A percentile compares a stretch with the other conserved stretches of the same genome.
Evolutionary conservation across 106 monocot species (phyloP).

Genomic region (Phalaenopsis aphrodite): DNA sequence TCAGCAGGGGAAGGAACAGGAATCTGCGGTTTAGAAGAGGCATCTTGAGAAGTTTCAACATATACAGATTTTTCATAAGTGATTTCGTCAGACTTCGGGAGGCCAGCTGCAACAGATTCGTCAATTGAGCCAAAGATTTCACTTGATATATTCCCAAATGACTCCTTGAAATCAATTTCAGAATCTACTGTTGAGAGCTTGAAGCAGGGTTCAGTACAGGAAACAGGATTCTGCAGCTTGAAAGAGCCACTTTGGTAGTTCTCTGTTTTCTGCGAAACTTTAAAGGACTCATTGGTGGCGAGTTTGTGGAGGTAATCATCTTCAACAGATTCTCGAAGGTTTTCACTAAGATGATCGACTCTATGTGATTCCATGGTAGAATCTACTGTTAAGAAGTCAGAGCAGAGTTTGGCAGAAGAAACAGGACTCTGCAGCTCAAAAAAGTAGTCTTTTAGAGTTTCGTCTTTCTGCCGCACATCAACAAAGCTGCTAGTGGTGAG

Average conservation of each 20-base stretch:
- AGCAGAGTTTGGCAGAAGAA: neutral
- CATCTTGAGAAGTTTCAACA: neutral
- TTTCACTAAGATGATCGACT: neutral
- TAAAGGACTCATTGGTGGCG: neutral
- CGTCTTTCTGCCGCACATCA: neutral
- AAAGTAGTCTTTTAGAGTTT: neutral
- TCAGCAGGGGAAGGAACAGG: no score
- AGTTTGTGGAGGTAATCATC: neutral
- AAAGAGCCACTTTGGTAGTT: no score
- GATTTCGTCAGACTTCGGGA: neutral
- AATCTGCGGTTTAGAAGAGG: no score
- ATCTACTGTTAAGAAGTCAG: neutral
- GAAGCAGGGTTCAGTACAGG: neutral
- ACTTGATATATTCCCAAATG: neutral
- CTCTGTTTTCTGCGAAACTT: neutral
- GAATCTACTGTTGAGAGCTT: neutral
- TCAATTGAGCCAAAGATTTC: neutral
- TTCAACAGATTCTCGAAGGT: neutral
- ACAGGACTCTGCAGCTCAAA: no score
- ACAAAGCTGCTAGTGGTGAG: neutral
- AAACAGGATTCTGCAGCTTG: no score
- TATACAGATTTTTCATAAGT: neutral
- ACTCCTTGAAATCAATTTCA: no score
- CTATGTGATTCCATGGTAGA: neutral
- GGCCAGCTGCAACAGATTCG: neutral